A percentile compares a stretch with the other conserved stretches of the same genome.
Conservation (phyloP, 805 yeast genomes). For the Suhomyces xylopsoci region DNA sequence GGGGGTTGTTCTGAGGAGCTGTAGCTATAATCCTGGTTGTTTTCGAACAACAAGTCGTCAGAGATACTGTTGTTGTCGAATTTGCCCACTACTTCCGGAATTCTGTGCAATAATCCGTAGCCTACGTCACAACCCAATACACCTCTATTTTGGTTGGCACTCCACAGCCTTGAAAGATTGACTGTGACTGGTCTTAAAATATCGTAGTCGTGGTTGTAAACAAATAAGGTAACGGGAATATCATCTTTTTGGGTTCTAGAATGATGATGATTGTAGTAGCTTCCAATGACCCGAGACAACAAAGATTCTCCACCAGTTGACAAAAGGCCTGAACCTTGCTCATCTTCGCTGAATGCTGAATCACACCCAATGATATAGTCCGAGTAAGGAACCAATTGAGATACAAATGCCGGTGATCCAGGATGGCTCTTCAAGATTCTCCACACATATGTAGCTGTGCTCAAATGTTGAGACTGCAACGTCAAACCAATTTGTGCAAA, state of each 20-base stretch:
- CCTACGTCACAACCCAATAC: conserved; percentile 93
- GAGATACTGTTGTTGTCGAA: conserved; percentile 36
- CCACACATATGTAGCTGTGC: conserved; percentile 80
- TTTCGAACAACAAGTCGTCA: conserved; percentile 35
- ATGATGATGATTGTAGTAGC: conserved; percentile 49
- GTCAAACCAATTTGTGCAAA: conserved; percentile 61
- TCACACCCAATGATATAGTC: conserved; percentile 81
- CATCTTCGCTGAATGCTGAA: conserved; percentile 58
- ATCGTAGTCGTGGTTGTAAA: conserved; percentile 86
- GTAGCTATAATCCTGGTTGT: conserved; percentile 18
- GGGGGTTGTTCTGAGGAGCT: conserved; percentile 10
- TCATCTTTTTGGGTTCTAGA: conserved; percentile 30
- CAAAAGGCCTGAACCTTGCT: conserved; percentile 55
- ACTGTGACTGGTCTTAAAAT: conserved; percentile 83
- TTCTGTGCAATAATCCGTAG: conserved; percentile 80
- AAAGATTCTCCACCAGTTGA: conserved; percentile 86
- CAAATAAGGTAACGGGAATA: conserved; percentile 46
- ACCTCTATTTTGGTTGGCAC: conserved; percentile 61
- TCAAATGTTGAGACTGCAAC: conserved; percentile 73
- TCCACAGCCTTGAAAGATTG: conserved; percentile 63
- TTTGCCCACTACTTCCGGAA: conserved; percentile 66
- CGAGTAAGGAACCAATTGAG: conserved; percentile 79
- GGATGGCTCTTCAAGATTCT: conserved; percentile 73
- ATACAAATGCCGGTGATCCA: conserved; percentile 75
- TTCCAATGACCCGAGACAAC: conserved; percentile 61